phyloP scores from a whole-genome alignment of 352 stramenopile species.

The Phytophthora quininea region DNA sequence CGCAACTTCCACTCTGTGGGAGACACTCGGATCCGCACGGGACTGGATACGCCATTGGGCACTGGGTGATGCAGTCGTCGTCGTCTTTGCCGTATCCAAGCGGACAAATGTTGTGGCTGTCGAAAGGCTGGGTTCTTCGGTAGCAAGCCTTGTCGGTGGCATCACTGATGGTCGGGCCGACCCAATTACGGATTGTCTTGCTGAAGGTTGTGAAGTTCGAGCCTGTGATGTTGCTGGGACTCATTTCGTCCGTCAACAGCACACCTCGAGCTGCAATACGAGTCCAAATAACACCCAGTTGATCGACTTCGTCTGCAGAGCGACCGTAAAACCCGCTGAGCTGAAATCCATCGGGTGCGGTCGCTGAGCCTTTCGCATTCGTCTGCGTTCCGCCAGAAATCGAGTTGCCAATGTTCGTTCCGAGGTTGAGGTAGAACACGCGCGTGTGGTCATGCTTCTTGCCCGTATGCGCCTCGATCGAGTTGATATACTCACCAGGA shows the following conservation, averaged over 20 bases:
- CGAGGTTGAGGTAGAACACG: background rate
- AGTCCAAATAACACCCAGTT: conserved; percentile 43
- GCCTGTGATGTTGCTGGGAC: conserved; percentile 2
- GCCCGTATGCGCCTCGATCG: conserved; percentile 34
- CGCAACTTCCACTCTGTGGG: conserved; percentile 30
- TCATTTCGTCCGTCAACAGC: conserved; percentile 8
- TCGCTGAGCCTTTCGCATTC: conserved; percentile 22
- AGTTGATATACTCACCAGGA: conserved; percentile 21
- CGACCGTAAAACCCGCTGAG: conserved; percentile 32
- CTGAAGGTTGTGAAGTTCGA: conserved; percentile 9
- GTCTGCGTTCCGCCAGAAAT: conserved; percentile 21
- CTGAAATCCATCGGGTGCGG: conserved; percentile 30
- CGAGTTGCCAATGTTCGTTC: conserved; percentile 22
- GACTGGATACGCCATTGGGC: conserved; percentile 35
- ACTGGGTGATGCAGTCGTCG: conserved; percentile 27
- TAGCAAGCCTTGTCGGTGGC: conserved; percentile 15
- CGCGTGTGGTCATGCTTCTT: conserved; percentile 19
- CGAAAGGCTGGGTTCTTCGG: conserved; percentile 10
- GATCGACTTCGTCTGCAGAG: conserved; percentile 24
- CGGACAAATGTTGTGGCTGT: conserved; percentile 20
- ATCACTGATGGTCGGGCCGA: conserved; percentile 7
- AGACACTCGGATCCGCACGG: conserved; percentile 39
- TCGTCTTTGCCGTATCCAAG: conserved; percentile 19
- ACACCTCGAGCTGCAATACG: conserved; percentile 22
- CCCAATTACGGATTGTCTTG: conserved; percentile 21